phyloP scores from a whole-genome alignment of 805 yeast species.

The Lachancea lanzarotensis region DNA sequence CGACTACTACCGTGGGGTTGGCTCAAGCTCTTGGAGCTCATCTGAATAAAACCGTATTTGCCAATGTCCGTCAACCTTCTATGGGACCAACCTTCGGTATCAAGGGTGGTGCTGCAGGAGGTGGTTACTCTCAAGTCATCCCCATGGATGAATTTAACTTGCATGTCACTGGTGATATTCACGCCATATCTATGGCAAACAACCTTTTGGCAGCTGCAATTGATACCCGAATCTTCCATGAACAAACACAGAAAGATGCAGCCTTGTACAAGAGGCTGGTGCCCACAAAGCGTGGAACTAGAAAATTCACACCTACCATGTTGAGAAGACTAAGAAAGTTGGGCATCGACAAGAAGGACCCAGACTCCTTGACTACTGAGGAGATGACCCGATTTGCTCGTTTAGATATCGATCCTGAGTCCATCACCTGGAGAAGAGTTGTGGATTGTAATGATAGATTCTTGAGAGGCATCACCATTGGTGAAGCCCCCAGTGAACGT shows the following conservation, averaged over 20 bases:
- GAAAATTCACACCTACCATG: slow-evolving; percentile 65
- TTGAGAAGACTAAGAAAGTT: slow-evolving; percentile 57
- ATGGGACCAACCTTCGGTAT: slow-evolving; percentile 89
- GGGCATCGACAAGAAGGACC: slow-evolving; percentile 63
- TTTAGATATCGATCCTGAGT: slow-evolving; percentile 69
- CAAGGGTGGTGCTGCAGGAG: slow-evolving; percentile 89
- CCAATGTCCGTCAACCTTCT: slow-evolving; percentile 81
- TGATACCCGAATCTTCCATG: slow-evolving; percentile 83
- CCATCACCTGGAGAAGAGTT: slow-evolving; percentile 77
- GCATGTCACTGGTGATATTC: slow-evolving; percentile 83
- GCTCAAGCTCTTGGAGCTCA: slow-evolving; percentile 80
- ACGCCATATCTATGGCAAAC: slow-evolving; percentile 77
- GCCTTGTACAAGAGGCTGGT: slow-evolving; percentile 69
- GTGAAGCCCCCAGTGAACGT: slow-evolving; percentile 76
- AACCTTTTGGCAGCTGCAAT: slow-evolving; percentile 79
- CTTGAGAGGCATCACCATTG: slow-evolving; percentile 70
- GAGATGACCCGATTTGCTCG: slow-evolving; percentile 60
- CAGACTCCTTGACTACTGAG: slow-evolving; percentile 64
- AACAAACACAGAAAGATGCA: slow-evolving; percentile 63
- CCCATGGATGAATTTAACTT: slow-evolving; percentile 86
- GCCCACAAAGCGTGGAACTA: slow-evolving; percentile 64
- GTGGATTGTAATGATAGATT: slow-evolving; percentile 81
- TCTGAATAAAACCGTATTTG: slow-evolving; percentile 59
- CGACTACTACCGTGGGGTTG: slow-evolving; percentile 76
- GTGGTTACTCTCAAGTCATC: slow-evolving; percentile 81